Percentiles rank a stretch among this genome's conserved stretches.
phyloP scores from a whole-genome alignment of 495 filamentous ascomycete genomes.

The Tuber umbilicatum region DNA sequence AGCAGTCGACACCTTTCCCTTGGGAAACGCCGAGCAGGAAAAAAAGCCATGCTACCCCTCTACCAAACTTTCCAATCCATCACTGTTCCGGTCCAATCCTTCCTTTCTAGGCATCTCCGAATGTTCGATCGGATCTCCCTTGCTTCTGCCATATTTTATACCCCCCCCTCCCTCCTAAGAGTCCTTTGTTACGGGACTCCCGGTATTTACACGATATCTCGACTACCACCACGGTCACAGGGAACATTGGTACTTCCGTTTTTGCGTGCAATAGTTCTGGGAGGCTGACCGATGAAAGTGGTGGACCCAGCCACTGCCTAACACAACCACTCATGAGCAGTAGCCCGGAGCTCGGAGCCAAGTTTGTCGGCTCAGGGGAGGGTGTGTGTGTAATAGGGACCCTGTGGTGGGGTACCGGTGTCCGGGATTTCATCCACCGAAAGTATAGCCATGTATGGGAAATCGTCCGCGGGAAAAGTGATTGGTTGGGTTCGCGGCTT shows the following conservation, averaged over 20 bases:
- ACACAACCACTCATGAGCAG: neutral
- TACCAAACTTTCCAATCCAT: neutral
- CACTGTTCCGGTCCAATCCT: neutral
- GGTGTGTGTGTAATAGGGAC: neutral
- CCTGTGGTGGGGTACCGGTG: neutral
- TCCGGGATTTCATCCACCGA: neutral
- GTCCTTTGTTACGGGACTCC: neutral
- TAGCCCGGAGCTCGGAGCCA: neutral
- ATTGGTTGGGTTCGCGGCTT: too few species aligned
- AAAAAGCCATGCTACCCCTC: neutral
- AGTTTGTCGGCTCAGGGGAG: neutral
- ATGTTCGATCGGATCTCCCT: neutral
- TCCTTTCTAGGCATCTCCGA: neutral
- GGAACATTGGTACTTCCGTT: neutral
- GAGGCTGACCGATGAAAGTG: neutral
- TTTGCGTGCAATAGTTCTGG: neutral
- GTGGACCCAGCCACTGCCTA: neutral
- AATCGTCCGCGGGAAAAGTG: neutral
- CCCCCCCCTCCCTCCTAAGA: neutral
- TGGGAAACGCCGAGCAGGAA: neutral
- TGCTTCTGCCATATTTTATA: neutral
- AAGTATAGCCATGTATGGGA: too few species aligned
- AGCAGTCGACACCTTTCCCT: neutral
- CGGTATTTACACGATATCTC: neutral
- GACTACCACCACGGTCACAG: neutral